Conservation (phyloP, 257 asterid genomes). For the Linaria vulgaris region DNA sequence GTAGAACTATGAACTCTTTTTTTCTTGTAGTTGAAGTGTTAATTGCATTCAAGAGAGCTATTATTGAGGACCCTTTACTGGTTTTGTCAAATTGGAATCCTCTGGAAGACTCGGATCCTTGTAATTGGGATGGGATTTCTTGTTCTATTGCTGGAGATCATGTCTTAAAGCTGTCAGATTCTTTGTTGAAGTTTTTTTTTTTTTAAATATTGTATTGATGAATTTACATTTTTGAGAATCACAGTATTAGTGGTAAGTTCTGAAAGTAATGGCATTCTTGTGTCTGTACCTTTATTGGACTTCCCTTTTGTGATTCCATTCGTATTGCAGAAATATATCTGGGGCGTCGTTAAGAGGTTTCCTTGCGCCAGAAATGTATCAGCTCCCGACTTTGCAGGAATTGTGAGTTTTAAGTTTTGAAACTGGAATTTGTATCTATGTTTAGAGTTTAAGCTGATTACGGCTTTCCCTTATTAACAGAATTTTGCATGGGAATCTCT, state of each 20-base stretch:
- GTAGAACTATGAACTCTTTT: conserved; percentile 13
- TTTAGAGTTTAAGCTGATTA: conserved; percentile 19
- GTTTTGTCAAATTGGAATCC: conserved; percentile 81
- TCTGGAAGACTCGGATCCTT: conserved; percentile 77
- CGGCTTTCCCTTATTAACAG: conserved; percentile 37
- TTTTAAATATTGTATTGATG: neutral
- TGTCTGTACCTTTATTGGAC: conserved; percentile 4
- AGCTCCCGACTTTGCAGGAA: conserved; percentile 64
- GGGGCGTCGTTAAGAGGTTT: conserved; percentile 80
- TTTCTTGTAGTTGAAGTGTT: conserved; percentile 72
- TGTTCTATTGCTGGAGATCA: conserved; percentile 71
- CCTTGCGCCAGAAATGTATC: conserved; percentile 68
- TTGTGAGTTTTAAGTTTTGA: conserved; percentile 49
- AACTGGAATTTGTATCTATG: neutral
- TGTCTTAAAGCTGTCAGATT: conserved; percentile 79
- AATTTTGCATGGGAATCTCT: conserved; percentile 68
- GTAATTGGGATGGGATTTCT: conserved; percentile 73
- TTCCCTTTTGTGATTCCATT: conserved; percentile 19
- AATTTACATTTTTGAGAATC: neutral
- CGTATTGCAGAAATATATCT: conserved; percentile 73
- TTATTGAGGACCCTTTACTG: conserved; percentile 79
- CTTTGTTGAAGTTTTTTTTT: neutral
- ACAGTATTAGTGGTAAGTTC: conserved; percentile 1
- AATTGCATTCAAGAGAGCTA: conserved; percentile 75
- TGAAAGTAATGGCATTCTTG: neutral